These are phyloP conservation scores for Talaromyces albobiverticillius DNA, from an alignment of 2,329 filamentous ascomycete species.

Conservation along the genomic window DNA sequence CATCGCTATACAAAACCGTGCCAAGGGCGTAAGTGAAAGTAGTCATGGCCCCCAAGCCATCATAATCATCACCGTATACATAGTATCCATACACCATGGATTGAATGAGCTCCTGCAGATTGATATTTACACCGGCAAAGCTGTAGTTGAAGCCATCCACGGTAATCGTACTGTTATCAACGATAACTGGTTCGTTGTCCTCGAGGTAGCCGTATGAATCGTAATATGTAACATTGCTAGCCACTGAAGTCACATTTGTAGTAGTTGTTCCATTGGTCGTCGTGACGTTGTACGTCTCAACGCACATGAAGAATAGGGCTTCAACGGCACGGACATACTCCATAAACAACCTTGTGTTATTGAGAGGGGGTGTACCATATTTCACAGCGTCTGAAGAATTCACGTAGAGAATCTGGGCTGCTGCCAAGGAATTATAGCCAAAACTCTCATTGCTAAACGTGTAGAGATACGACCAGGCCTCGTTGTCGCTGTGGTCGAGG, in stretches of 20 bases:
- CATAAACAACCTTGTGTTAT: background rate
- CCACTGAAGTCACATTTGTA: slow-evolving; percentile 3
- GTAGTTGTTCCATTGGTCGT: slow-evolving; percentile 3
- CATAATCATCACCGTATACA: background rate
- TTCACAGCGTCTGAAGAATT: background rate
- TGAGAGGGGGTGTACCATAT: background rate
- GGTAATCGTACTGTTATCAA: slow-evolving; percentile 5
- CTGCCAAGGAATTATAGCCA: background rate
- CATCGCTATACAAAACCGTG: background rate
- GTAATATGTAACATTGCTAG: background rate
- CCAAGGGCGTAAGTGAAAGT: slow-evolving; percentile 11
- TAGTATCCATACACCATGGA: background rate
- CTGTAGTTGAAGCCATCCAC: slow-evolving; percentile 9
- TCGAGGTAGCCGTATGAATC: background rate
- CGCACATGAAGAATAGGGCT: slow-evolving; percentile 12
- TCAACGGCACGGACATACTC: slow-evolving; percentile 4
- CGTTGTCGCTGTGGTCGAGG: background rate
- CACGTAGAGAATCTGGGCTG: slow-evolving; percentile 2
- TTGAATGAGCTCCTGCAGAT: background rate
- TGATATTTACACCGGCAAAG: background rate
- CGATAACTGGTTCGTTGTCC: background rate
- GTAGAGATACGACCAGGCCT: background rate
- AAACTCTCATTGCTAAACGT: slow-evolving; percentile 6
- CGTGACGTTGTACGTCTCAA: slow-evolving; percentile 10
- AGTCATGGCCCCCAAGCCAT: background rate